Evolutionary conservation across 1,139 yeast genomes (phyloP).

Genomic region (Yamadazyma atmosphaerica): DNA sequence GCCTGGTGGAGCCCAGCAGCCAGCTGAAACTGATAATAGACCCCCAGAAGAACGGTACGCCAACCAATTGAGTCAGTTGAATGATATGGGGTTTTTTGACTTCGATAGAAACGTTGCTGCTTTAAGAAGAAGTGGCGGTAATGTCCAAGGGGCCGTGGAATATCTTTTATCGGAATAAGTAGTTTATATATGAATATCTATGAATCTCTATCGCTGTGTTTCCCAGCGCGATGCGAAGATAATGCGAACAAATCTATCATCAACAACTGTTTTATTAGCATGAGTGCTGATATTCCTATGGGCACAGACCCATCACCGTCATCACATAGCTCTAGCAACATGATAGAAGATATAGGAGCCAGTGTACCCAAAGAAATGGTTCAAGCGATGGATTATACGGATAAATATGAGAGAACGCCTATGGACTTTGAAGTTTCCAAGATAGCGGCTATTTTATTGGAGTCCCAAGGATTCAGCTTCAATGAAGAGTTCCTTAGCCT

Average conservation of each 20-base stretch:
- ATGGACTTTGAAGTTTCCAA: conserved; percentile 39
- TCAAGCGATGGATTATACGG: too few relatives aligned
- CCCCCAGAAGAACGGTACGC: conserved; percentile 97
- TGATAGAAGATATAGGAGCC: too few relatives aligned
- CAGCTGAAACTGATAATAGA: conserved; percentile 65
- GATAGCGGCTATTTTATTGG: conserved; percentile 34
- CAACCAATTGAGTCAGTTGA: conserved; percentile 84
- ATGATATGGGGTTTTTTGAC: conserved; percentile 95
- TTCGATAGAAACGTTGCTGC: conserved; percentile 92
- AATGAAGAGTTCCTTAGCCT: conserved; percentile 48
- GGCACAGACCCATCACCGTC: too few relatives aligned
- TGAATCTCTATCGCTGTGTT: too few relatives aligned
- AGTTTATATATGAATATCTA: not conserved
- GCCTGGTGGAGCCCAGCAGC: conserved; percentile 21
- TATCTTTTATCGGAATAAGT: conserved; percentile 50
- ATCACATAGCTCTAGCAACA: too few relatives aligned
- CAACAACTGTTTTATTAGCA: too few relatives aligned
- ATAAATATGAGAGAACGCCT: conserved; percentile 18
- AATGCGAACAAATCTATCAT: too few relatives aligned
- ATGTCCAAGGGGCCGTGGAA: conserved; percentile 95
- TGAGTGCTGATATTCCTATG: too few relatives aligned
- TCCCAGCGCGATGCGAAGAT: too few relatives aligned
- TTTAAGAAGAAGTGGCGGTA: conserved; percentile 91
- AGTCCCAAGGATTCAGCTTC: conserved; percentile 34
- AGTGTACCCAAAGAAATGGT: too few relatives aligned